Conservation (phyloP, 2,329 filamentous ascomycete species). For the Ampelomyces quisqualis region DNA sequence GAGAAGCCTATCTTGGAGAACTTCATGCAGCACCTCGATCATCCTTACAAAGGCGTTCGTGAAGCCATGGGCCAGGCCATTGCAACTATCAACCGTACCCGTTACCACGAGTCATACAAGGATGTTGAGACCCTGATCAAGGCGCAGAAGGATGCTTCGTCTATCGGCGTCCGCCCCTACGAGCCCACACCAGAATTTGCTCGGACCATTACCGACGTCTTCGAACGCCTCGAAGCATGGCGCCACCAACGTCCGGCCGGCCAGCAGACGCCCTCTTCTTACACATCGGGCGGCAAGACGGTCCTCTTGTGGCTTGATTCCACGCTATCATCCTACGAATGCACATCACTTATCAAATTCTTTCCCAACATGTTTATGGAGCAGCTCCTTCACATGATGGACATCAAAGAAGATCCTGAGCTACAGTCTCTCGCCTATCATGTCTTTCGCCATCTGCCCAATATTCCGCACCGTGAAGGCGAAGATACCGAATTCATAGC, state of each 20-base stretch:
- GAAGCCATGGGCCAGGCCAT: constrained; percentile 92
- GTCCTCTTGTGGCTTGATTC: constrained; percentile 93
- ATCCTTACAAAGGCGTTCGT: constrained; percentile 95
- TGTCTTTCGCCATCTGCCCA: constrained; percentile 93
- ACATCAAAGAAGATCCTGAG: constrained; percentile 97
- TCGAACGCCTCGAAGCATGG: constrained; percentile 81
- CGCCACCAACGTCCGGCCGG: constrained; percentile 79
- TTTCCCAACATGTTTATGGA: constrained; percentile 89
- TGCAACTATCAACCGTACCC: constrained; percentile 82
- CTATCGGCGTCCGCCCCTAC: constrained; percentile 83
- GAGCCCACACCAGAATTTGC: constrained; percentile 72
- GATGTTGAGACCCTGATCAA: constrained; percentile 74
- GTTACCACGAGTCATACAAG: constrained; percentile 91
- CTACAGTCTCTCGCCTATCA: constrained; percentile 92
- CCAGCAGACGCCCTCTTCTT: constrained; percentile 89
- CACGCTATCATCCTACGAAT: constrained; percentile 87
- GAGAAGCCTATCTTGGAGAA: constrained; percentile 85
- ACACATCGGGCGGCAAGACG: constrained; percentile 95
- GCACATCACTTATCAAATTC: constrained; percentile 84
- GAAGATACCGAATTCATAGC: constrained; percentile 83
- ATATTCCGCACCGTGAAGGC: constrained; percentile 85
- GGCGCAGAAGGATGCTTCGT: constrained; percentile 74
- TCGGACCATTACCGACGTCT: constrained; percentile 70
- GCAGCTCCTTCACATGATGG: constrained; percentile 98
- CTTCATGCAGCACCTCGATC: constrained; percentile 88